These are phyloP conservation scores for Rhododendron vialii DNA, from an alignment of 148 eudicot species.

Conservation along the genomic window DNA sequence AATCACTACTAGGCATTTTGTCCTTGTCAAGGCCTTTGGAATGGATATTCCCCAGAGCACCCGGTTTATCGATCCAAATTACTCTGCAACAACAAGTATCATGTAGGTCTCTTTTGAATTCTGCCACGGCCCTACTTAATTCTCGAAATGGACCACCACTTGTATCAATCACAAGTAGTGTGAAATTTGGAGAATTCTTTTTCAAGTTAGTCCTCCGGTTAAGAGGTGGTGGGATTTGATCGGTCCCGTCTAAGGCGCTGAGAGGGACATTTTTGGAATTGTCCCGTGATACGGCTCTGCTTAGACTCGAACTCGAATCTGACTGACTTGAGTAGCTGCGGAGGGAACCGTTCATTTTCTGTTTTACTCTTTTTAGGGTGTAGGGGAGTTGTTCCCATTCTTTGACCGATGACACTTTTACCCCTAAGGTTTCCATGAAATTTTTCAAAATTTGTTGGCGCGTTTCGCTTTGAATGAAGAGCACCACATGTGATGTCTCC, in stretches of 20 bases:
- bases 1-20: constrained; percentile 49
- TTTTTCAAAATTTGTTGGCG: constrained; percentile 38
- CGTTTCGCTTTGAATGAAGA: constrained; percentile 49
- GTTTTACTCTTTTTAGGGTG: constrained; percentile 39
- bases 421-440: constrained; percentile 51
- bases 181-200: constrained; percentile 23
- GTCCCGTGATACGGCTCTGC: constrained; percentile 8
- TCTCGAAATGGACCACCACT: constrained; percentile 49
- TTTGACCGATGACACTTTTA: constrained; percentile 36
- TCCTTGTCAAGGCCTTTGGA: constrained; percentile 40
- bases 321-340: constrained; percentile 34
- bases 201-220: constrained; percentile 17
- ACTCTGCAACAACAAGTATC: constrained; percentile 37
- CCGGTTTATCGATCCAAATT: constrained; percentile 64
- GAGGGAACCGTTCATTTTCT: constrained; percentile 19
- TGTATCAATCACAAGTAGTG: constrained; percentile 57
- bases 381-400: constrained; percentile 34
- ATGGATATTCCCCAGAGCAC: constrained; percentile 24
- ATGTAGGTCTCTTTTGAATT: constrained; percentile 51
- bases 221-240: constrained; percentile 14
- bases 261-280: constrained; percentile 28
- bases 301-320: constrained; percentile 23
- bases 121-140: constrained; percentile 46
- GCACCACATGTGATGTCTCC: constrained; percentile 45
- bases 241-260: constrained; percentile 31